A percentile compares a stretch with the other conserved stretches of the same genome.
Conservation (phyloP, 306 rosid genomes). For the Amphicarpaea edgeworthii region DNA sequence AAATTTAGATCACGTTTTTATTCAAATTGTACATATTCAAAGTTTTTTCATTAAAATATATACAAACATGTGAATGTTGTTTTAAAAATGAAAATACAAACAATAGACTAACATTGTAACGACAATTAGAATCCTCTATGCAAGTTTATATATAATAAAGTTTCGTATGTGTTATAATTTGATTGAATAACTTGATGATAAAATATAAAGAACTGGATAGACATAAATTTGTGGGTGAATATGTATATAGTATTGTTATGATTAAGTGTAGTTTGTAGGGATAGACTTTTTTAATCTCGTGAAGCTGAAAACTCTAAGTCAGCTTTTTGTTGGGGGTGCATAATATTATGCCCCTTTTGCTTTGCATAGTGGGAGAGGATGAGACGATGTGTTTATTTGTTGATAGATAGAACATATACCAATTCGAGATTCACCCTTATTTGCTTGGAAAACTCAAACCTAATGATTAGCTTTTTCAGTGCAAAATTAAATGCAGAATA, state of each 20-base stretch:
- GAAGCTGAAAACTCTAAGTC: constrained; percentile 41
- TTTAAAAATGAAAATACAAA: too few species aligned
- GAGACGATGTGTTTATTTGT: constrained; percentile 49
- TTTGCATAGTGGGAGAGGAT: constrained; percentile 58
- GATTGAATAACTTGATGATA: background rate
- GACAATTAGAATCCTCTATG: too few species aligned
- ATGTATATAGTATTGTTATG: background rate
- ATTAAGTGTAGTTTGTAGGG: constrained; percentile 37
- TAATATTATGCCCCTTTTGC: constrained; percentile 59
- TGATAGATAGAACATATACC: constrained; percentile 72
- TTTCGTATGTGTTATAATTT: background rate
- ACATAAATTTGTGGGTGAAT: background rate
- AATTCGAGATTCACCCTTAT: constrained; percentile 60
- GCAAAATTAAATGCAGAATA: background rate
- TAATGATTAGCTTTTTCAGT: constrained; percentile 63
- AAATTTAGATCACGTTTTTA: background rate
- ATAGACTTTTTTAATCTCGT: constrained; percentile 56
- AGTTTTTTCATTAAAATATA: background rate
- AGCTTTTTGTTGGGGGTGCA: constrained; percentile 58
- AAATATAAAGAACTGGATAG: background rate
- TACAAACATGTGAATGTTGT: background rate
- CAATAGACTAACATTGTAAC: too few species aligned
- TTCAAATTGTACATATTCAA: background rate
- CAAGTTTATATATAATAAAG: background rate
- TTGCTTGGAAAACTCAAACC: constrained; percentile 59